Base-by-base conservation (phyloP, 78 protist genomes). In the Protostelium mycophagum region DNA sequence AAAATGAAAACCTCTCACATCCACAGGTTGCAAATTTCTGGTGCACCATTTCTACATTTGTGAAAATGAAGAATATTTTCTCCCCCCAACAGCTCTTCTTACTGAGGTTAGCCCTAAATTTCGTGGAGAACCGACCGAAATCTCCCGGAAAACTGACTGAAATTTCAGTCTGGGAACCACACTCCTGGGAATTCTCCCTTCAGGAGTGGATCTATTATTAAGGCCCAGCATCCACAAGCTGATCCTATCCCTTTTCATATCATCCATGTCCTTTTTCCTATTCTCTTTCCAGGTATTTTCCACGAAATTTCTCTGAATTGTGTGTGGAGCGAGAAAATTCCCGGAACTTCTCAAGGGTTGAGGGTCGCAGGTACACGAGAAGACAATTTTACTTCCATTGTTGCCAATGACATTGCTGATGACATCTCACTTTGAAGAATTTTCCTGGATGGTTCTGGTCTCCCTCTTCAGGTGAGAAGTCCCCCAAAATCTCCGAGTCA, bases 11-110 rank as follows among this genome's bases (percentile, higher is more conserved):
- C 0, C 91, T 28, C 23, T 1, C 16, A 51, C 29, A 29, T 1
- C 89, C 5, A 25, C 73, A 51, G 73, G 99, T 98, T 0, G 99
- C 99, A 36, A 98, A 97, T 83, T 34, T 98, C 37, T 98, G 99
- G 99, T 98, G 99, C 86, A 38, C 96, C n/a, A 0, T 94, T 34
- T 35, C 91, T 1, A 88, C 84, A 0, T 25, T 88, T 31, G 28
- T 97, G 1, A 97, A 97, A 83, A 28, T 94, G 37, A 84, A 88
- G 87, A n/a, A 31, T 0, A 28, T 35, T 37, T 36, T 95, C 23
- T 1, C 91, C n/a, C 83, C 16, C 1, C 86, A 88, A 23, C 51
- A 38, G 36, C 29, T 94, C 35, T 37, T 90, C 37, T 86, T 35
- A 39, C 5, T 94, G 28, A 90, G 91, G 96, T 93, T 84, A 87